phyloP scores from a whole-genome alignment of 306 rosid species.

The Malus asiatica region DNA sequence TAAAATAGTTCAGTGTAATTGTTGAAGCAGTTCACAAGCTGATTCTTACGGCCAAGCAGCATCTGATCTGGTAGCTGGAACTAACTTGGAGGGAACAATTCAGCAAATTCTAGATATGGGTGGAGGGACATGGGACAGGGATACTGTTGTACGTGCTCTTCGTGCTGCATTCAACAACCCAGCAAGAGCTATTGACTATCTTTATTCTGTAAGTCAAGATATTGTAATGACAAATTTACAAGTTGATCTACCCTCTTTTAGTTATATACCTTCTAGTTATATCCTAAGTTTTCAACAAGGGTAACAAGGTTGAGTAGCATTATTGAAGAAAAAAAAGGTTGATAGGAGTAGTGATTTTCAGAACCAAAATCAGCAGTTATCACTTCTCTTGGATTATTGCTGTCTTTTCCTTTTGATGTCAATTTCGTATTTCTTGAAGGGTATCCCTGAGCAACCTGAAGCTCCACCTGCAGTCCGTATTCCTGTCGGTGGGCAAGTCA shows the following conservation, averaged over 20 bases:
- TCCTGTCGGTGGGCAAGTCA: slow-evolving; percentile 45
- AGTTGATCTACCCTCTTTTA: neutral
- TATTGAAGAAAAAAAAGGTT: neutral
- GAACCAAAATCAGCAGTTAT: neutral
- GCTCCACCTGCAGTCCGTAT: slow-evolving; percentile 47
- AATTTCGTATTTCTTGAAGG: slow-evolving; percentile 35
- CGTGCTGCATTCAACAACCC: slow-evolving; percentile 96
- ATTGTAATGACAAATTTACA: neutral
- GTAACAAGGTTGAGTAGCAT: neutral
- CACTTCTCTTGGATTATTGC: neutral
- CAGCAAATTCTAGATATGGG: slow-evolving; percentile 89
- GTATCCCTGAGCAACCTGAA: slow-evolving; percentile 91
- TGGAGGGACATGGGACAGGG: slow-evolving; percentile 93
- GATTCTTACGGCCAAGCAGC: slow-evolving; percentile 79
- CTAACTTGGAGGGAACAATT: slow-evolving; percentile 63
- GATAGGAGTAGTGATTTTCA: neutral
- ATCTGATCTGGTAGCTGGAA: slow-evolving; percentile 84
- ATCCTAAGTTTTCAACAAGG: neutral
- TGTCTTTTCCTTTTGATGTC: neutral
- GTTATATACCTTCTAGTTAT: neutral
- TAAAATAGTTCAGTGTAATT: neutral
- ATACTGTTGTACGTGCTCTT: slow-evolving; percentile 78
- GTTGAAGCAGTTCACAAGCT: slow-evolving; percentile 47
- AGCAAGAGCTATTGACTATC: slow-evolving; percentile 88
- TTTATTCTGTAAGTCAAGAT: slow-evolving; percentile 66